phyloP scores from a whole-genome alignment of 164 flowering plant genomes.

The Litsea cubeba region DNA sequence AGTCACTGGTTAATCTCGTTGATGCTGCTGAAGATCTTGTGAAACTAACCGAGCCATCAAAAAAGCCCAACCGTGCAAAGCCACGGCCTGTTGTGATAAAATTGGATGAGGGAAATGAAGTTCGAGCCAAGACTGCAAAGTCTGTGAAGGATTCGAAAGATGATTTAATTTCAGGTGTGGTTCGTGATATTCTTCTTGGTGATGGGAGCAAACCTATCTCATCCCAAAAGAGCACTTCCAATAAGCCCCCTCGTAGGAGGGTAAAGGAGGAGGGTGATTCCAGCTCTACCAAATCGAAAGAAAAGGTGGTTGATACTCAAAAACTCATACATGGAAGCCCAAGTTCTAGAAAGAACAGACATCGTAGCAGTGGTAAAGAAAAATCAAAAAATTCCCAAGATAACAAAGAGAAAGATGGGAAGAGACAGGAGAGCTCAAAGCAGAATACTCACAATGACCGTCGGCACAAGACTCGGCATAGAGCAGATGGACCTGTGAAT shows the following conservation, averaged over 20 bases:
- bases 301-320: constrained; percentile 24
- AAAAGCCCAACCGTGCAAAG: constrained; percentile 51
- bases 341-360: constrained; percentile 47
- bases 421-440: constrained; percentile 31
- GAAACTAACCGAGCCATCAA: constrained; percentile 66
- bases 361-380: constrained; percentile 48
- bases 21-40: constrained; percentile 57
- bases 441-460: constrained; percentile 47
- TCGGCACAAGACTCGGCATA: constrained; percentile 49
- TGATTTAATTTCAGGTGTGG: constrained; percentile 66
- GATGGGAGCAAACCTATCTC: constrained; percentile 30
- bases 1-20: constrained; percentile 14
- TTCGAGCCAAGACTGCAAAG: constrained; percentile 18
- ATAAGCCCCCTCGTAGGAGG: constrained; percentile 35
- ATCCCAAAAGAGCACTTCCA: constrained; percentile 27
- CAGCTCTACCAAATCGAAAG: constrained; percentile 22
- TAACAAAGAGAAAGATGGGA: constrained; percentile 33
- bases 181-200: constrained; percentile 61
- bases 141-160: constrained; percentile 26
- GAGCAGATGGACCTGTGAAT: constrained; percentile 35
- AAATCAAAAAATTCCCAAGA: constrained; percentile 35
- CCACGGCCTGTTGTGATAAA: constrained; percentile 89
- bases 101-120: constrained; percentile 61
- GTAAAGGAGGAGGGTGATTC: constrained; percentile 38
- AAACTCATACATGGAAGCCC: constrained; percentile 26